These are phyloP conservation scores for Acanthamoeba castellanii DNA, from an alignment of 208 protist species.

Conservation along the genomic window DNA sequence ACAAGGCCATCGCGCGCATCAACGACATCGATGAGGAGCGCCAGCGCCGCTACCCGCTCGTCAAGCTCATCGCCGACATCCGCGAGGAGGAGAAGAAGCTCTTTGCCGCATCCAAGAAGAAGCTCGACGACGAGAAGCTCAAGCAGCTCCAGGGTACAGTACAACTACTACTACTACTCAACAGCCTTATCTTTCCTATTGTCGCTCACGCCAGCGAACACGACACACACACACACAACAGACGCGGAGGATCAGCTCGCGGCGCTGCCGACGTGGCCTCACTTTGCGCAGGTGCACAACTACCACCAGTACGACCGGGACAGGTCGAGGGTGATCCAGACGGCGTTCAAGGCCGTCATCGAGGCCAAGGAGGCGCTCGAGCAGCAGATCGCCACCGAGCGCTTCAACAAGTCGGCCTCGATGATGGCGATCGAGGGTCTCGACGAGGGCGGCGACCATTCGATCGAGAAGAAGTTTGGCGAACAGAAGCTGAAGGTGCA, in stretches of 20 bases:
- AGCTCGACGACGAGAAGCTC: constrained; percentile 4
- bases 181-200: too few species aligned
- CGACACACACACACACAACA: neutral
- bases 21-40: constrained; percentile 66
- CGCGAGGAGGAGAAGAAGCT: neutral
- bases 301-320: constrained; percentile 3
- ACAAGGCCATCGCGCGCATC: constrained; percentile 62
- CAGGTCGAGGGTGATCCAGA: neutral
- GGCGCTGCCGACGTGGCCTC: neutral
- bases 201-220: too few species aligned
- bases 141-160: constrained; percentile 27
- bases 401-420: constrained; percentile 1
- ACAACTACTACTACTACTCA: neutral
- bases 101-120: constrained; percentile 12
- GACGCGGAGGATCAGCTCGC: constrained; percentile 11
- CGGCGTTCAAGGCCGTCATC: neutral
- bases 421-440: neutral
- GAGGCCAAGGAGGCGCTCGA: constrained; percentile 21
- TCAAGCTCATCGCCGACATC: neutral
- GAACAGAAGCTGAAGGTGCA: neutral
- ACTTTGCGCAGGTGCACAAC: constrained; percentile 28
- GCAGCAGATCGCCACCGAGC: constrained; percentile 35
- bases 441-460: neutral
- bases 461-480: constrained; percentile 18
- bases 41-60: neutral